A percentile compares a stretch with the other conserved stretches of the same genome.
These are phyloP conservation scores for Saussurea involucrata DNA, from an alignment of 129 eudicot genomes.

Conservation along the genomic window DNA sequence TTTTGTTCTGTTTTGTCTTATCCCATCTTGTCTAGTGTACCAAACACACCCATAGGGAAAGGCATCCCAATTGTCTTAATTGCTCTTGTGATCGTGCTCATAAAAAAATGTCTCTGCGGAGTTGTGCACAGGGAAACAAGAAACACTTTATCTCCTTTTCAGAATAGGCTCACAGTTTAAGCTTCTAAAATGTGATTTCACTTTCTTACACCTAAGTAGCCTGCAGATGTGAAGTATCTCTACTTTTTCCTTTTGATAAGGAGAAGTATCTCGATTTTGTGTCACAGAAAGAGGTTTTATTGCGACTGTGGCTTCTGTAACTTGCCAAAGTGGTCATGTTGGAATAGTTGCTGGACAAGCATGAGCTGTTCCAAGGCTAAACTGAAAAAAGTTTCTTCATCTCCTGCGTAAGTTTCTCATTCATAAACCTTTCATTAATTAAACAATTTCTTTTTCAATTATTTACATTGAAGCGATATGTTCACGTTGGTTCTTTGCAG, in stretches of 20 bases:
- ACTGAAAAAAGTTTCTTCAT: slow-evolving; percentile 12
- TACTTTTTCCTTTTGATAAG: not conserved
- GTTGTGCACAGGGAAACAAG: not conserved
- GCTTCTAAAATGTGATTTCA: not conserved
- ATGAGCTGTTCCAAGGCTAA: slow-evolving; percentile 22
- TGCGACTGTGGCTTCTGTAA: slow-evolving; percentile 24
- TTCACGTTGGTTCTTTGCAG: slow-evolving; percentile 14
- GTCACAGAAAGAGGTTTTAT: slow-evolving; percentile 18
- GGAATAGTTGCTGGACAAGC: slow-evolving; percentile 20
- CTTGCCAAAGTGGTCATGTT: slow-evolving; percentile 27
- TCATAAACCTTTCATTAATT: not conserved
- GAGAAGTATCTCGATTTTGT: slow-evolving; percentile 1
- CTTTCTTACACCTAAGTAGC: too few relatives aligned
- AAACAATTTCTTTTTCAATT: not conserved
- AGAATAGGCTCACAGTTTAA: not conserved
- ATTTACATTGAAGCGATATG: not conserved
- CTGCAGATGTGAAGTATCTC: not conserved
- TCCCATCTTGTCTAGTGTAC: not conserved
- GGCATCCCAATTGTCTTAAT: not conserved
- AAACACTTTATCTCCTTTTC: not conserved
- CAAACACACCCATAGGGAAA: not conserved
- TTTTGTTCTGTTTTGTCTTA: too few relatives aligned
- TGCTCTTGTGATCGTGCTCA: not conserved
- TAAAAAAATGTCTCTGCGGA: not conserved
- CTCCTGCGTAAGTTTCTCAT: slow-evolving; percentile 27